These are phyloP conservation scores for Suaeda aralocaspica DNA, from an alignment of 148 eudicot species.

Conservation along the genomic window DNA sequence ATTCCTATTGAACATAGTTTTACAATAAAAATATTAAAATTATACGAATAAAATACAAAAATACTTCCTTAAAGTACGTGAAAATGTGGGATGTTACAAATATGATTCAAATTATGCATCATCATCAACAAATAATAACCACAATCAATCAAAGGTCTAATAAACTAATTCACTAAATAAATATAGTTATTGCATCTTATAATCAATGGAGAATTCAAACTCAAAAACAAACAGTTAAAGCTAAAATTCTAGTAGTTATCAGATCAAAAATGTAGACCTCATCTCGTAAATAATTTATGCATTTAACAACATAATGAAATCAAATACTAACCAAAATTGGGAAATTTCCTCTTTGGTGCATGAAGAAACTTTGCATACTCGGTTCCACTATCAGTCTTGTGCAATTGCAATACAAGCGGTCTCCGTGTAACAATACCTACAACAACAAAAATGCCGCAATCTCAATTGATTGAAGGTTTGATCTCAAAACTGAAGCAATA, in stretches of 20 bases:
- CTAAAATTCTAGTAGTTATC: neutral
- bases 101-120: too few relatives aligned
- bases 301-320: neutral
- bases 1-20: too few relatives aligned
- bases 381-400: conserved; percentile 66
- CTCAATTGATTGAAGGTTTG: neutral
- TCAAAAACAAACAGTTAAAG: neutral
- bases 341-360: conserved; percentile 61
- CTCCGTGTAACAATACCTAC: conserved; percentile 94
- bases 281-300: neutral
- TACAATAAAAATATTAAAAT: too few relatives aligned
- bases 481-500: neutral
- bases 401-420: conserved; percentile 93
- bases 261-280: neutral
- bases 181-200: neutral
- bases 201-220: too few relatives aligned
- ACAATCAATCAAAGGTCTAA: neutral
- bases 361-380: conserved; percentile 98
- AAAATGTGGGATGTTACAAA: too few relatives aligned
- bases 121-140: too few relatives aligned
- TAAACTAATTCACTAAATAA: neutral
- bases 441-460: neutral
- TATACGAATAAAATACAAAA: too few relatives aligned
- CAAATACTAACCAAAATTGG: conserved; percentile 66
- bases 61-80: too few relatives aligned